Evolutionary conservation across 352 stramenopile genomes (phyloP).

Genomic region (Elongisporangium prolatum): DNA sequence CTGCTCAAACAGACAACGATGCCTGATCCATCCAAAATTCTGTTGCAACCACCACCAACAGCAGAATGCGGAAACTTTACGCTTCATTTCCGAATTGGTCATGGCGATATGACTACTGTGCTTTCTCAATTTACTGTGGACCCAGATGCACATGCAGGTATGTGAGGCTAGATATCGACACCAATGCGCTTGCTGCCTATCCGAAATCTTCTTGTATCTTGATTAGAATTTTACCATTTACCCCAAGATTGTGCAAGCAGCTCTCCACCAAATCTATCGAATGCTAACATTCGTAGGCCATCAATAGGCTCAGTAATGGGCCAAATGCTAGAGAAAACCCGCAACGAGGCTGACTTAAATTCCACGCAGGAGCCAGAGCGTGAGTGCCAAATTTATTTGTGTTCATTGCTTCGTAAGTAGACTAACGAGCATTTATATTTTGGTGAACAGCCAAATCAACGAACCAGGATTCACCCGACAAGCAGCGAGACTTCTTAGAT

Average conservation of each 20-base stretch:
- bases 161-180: neutral
- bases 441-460: constrained; percentile 10
- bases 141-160: constrained; percentile 32
- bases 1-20: constrained; percentile 31
- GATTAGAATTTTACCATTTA: neutral
- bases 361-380: no score
- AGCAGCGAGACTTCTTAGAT: constrained; percentile 19
- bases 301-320: neutral
- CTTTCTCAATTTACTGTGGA: constrained; percentile 22
- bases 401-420: neutral
- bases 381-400: no score
- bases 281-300: neutral
- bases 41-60: constrained; percentile 11
- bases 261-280: neutral
- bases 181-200: neutral
- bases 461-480: constrained; percentile 14
- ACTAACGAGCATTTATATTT: constrained; percentile 14
- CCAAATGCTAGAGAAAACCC: neutral
- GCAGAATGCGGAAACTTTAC: constrained; percentile 12
- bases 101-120: constrained; percentile 21
- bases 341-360: neutral
- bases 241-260: neutral
- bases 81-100: constrained; percentile 31
- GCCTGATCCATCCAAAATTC: constrained; percentile 31
- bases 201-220: neutral